Conservation (phyloP, 2,329 filamentous ascomycete genomes). For the Chaetomium sp. region DNA sequence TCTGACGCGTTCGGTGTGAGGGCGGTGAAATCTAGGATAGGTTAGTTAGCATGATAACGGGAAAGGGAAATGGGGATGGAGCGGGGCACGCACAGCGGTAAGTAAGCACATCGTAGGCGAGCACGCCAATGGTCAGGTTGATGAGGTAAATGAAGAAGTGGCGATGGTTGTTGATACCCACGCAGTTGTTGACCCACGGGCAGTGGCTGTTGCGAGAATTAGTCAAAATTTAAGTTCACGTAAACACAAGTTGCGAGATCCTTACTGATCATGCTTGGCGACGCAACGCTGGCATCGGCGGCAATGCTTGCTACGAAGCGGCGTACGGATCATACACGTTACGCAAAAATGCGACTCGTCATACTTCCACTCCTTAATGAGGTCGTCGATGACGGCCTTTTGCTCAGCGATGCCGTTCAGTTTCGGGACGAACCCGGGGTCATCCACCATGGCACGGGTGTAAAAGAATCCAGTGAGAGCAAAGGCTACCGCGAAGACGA, state of each 20-base stretch:
- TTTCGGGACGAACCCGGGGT: slow-evolving; percentile 91
- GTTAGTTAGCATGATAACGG: background rate
- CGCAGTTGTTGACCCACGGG: slow-evolving; percentile 95
- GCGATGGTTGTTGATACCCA: slow-evolving; percentile 91
- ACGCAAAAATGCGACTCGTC: slow-evolving; percentile 94
- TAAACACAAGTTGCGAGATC: slow-evolving; percentile 17
- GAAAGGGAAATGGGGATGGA: background rate
- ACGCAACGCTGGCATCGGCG: slow-evolving; percentile 86
- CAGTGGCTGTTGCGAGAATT: slow-evolving; percentile 62
- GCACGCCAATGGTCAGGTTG: slow-evolving; percentile 66
- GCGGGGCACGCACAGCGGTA: slow-evolving; percentile 52
- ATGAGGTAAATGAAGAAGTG: slow-evolving; percentile 92
- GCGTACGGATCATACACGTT: slow-evolving; percentile 87
- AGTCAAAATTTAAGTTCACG: background rate
- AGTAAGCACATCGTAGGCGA: slow-evolving; percentile 63
- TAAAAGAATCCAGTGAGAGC: slow-evolving; percentile 79
- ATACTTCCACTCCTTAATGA: slow-evolving; percentile 80
- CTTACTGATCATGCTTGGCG: slow-evolving; percentile 93
- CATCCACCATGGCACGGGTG: slow-evolving; percentile 72
- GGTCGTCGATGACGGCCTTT: slow-evolving; percentile 79
- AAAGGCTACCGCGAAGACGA: slow-evolving; percentile 62
- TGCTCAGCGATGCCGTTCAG: slow-evolving; percentile 83
- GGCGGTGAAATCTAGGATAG: slow-evolving; percentile 52
- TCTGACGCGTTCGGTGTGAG: slow-evolving; percentile 47
- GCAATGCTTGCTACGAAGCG: slow-evolving; percentile 93